phyloP scores from a whole-genome alignment of 2,329 filamentous ascomycete genomes.

The Cladophialophora exuberans region DNA sequence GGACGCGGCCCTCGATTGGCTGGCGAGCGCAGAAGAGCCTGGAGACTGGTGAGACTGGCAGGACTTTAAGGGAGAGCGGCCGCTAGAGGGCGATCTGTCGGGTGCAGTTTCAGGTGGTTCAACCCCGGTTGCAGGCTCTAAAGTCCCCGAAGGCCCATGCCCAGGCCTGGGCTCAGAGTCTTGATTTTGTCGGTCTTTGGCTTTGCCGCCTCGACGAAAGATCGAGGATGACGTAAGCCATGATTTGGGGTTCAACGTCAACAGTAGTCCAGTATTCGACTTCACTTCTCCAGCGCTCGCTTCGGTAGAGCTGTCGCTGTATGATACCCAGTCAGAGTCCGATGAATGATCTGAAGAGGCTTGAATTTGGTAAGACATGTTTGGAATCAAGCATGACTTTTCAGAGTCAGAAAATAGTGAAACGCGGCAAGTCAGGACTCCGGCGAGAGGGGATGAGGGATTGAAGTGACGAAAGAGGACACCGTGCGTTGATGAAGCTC shows the following conservation, averaged over 20 bases:
- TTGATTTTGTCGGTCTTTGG: background rate
- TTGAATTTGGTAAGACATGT: conserved; percentile 11
- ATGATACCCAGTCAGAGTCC: conserved; percentile 27
- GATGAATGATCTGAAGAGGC: conserved; percentile 16
- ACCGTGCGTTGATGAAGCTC: no score
- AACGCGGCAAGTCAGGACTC: background rate
- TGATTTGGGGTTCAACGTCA: conserved; percentile 13
- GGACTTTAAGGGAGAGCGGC: background rate
- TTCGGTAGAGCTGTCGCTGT: conserved; percentile 17
- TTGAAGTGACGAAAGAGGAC: background rate
- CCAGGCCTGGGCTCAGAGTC: background rate
- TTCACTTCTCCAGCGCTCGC: background rate
- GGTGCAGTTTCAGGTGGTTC: conserved; percentile 1
- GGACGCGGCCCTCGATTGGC: conserved; percentile 13
- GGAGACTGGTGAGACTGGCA: conserved; percentile 1
- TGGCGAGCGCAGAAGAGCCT: conserved; percentile 2
- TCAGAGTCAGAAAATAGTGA: conserved; percentile 1
- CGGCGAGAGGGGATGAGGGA: no score
- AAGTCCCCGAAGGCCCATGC: background rate
- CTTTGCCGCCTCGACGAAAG: conserved; percentile 3
- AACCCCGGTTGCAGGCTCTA: background rate
- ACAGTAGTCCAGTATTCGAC: conserved; percentile 4
- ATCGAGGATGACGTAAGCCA: conserved; percentile 25
- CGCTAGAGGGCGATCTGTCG: background rate
- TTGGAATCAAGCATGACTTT: no score